Base-by-base conservation (phyloP, 2,329 filamentous ascomycete species). In the Sodiomyces alkalinus region DNA sequence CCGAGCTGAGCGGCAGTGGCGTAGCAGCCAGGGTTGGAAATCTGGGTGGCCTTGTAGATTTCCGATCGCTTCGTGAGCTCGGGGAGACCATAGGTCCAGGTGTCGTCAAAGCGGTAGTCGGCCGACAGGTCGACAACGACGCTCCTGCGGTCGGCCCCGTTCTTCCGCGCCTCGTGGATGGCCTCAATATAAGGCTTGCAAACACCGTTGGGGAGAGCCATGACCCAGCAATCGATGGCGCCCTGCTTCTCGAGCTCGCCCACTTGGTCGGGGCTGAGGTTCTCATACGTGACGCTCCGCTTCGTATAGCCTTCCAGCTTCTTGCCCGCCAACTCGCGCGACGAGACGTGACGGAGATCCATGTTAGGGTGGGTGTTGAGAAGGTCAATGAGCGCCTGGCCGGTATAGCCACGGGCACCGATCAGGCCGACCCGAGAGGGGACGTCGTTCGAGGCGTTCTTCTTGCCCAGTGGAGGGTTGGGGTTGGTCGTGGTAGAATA, bases 181-280 rank as follows among this genome's bases (percentile, higher is more conserved):
- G 87, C 87, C 38, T 96, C 82, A 7, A 96, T 79, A 41, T 79
- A 98, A 1, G 90, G 86, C 58, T 85, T 80, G 70, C 83, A 94
- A 27, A 93, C 83, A 35, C 82, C 81, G 47, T 96, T 98, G 24
- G 87, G 90, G 17, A 96, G 72, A 19, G 90, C 90, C 28, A 30
- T 90, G 24, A 96, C 81, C 86, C 86, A 96, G 57, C 81, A 90
- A 58, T 96, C 87, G 27, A 96, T 75, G 44, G 86, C 72, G 28
- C 80, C 80, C 18, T 77, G 73, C 49, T 80, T 75, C 37, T 90
- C 81, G 70, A 96, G 82, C 33, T 74, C 68, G 37, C 74, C 73
- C 9, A 93, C 76, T 41, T 96, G 87, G 39, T 96, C 87, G 6
- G 83, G 71, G 31, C 70, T 75, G 24, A 96, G 63, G 51, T 85